A percentile compares a stretch with the other conserved stretches of the same genome.
Conservation (phyloP, 2,329 filamentous ascomycete species). For the Metarhizium album region DNA sequence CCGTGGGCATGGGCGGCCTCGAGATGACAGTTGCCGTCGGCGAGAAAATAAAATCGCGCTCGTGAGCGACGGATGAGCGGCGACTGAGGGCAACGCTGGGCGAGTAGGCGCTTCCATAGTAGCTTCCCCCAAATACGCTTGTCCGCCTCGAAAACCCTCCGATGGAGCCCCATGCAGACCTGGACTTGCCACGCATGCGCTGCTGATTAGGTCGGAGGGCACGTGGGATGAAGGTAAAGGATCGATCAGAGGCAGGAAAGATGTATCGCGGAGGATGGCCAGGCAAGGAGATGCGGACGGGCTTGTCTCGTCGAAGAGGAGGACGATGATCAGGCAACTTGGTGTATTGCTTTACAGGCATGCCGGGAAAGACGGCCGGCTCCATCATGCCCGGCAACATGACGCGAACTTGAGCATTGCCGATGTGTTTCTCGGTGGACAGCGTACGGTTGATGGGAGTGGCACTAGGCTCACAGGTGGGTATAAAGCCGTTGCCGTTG, state of each 20-base stretch:
- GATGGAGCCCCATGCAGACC: slow-evolving; percentile 58
- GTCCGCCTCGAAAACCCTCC: slow-evolving; percentile 64
- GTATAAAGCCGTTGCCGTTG: slow-evolving; percentile 45
- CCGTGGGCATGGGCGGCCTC: slow-evolving; percentile 49
- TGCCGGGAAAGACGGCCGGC: slow-evolving; percentile 59
- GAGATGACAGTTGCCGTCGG: slow-evolving; percentile 71
- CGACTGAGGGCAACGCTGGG: slow-evolving; percentile 83
- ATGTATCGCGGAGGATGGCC: slow-evolving; percentile 73
- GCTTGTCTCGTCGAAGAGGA: slow-evolving; percentile 88
- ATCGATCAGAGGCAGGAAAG: slow-evolving; percentile 79
- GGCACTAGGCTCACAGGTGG: slow-evolving; percentile 46
- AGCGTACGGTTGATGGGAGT: slow-evolving; percentile 64
- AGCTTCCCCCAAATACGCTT: slow-evolving; percentile 65
- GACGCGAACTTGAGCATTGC: slow-evolving; percentile 76
- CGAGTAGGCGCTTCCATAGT: slow-evolving; percentile 68
- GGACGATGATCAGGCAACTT: slow-evolving; percentile 91
- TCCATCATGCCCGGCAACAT: slow-evolving; percentile 65
- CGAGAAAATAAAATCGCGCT: slow-evolving; percentile 65
- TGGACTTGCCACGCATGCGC: slow-evolving; percentile 57
- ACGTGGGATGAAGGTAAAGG: slow-evolving; percentile 95
- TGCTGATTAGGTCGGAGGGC: slow-evolving; percentile 90
- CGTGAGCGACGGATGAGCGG: slow-evolving; percentile 63
- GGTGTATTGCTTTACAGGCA: slow-evolving; percentile 82
- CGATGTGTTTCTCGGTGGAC: slow-evolving; percentile 73
- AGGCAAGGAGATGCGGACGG: slow-evolving; percentile 85